A percentile compares a stretch with the other conserved stretches of the same genome.
Evolutionary conservation across 108 stramenopile genomes (phyloP).

Genomic region (Schizochytrium sp.): DNA sequence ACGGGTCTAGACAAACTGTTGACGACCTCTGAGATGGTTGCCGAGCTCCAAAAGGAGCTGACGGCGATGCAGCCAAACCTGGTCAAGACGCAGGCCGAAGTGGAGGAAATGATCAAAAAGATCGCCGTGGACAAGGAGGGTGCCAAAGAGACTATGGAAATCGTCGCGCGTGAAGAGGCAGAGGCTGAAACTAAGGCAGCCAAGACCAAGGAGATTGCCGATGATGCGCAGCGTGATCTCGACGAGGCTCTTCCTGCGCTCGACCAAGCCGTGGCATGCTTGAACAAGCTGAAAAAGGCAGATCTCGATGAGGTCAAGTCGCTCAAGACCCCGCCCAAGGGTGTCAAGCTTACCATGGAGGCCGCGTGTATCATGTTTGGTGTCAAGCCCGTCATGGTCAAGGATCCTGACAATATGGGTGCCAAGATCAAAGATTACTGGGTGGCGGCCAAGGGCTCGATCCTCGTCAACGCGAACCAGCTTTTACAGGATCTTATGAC

Average conservation of each 20-base stretch:
- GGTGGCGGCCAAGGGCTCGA: conserved; percentile 39
- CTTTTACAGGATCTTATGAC: conserved; percentile 42
- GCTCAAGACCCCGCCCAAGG: conserved; percentile 40
- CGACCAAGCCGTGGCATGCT: conserved; percentile 44
- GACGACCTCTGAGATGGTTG: conserved; percentile 36
- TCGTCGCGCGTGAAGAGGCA: conserved; percentile 46
- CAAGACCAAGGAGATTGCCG: conserved; percentile 47
- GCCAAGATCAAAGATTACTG: conserved; percentile 52
- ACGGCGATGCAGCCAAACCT: conserved; percentile 48
- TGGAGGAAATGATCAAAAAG: conserved; percentile 31
- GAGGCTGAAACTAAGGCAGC: conserved; percentile 39
- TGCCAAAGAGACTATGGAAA: conserved; percentile 41
- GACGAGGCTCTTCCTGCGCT: conserved; percentile 54
- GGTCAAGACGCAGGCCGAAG: conserved; percentile 44
- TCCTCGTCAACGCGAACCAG: conserved; percentile 40
- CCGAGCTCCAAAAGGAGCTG: conserved; percentile 46
- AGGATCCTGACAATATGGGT: conserved; percentile 39
- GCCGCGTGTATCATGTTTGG: conserved; percentile 50
- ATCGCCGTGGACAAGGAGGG: conserved; percentile 46
- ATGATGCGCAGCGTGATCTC: conserved; percentile 52
- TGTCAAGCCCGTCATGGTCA: conserved; percentile 47
- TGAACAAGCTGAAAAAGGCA: conserved; percentile 52
- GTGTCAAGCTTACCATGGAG: conserved; percentile 52
- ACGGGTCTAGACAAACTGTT: conserved; percentile 50
- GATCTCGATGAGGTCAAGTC: conserved; percentile 55